A percentile compares a stretch with the other conserved stretches of the same genome.
These are phyloP conservation scores for Rubus idaeus DNA, from an alignment of 306 rosid genomes.

Conservation along the genomic window DNA sequence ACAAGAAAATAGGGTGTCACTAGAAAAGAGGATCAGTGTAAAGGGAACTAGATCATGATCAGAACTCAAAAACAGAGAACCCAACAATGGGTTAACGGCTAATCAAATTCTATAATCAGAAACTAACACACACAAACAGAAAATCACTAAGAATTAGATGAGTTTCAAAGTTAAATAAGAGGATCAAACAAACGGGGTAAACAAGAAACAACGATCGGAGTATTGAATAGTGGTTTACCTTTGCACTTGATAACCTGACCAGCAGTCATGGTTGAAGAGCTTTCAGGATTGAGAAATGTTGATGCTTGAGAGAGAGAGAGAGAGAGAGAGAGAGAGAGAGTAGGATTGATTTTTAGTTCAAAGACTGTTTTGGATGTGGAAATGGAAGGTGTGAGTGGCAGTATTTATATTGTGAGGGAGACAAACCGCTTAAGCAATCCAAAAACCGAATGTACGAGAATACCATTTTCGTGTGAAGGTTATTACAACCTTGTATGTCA, in stretches of 20 bases:
- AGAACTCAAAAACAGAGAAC: not conserved
- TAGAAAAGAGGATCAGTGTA: not conserved
- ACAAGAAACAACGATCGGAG: not conserved
- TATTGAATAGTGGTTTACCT: conserved; percentile 32
- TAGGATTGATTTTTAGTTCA: no score
- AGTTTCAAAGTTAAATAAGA: not conserved
- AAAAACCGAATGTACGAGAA: not conserved
- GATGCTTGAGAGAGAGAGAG: not conserved
- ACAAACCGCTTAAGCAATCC: not conserved
- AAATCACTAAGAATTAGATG: not conserved
- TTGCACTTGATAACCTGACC: conserved; percentile 72
- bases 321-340: no score
- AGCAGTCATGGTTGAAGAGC: conserved; percentile 39
- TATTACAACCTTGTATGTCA: not conserved
- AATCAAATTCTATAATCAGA: not conserved
- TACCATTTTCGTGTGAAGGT: not conserved
- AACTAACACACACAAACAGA: not conserved
- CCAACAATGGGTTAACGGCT: not conserved
- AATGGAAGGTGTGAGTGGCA: not conserved
- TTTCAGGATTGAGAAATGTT: not conserved
- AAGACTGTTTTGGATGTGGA: not conserved
- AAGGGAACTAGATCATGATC: not conserved
- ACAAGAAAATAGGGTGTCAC: not conserved
- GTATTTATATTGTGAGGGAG: not conserved
- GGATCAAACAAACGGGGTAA: not conserved